Evolutionary conservation across 1,284 basidiomycete genomes (phyloP), one percentile per base, ranked within the genome.

Genomic region (Schizopora paradoxa): DNA sequence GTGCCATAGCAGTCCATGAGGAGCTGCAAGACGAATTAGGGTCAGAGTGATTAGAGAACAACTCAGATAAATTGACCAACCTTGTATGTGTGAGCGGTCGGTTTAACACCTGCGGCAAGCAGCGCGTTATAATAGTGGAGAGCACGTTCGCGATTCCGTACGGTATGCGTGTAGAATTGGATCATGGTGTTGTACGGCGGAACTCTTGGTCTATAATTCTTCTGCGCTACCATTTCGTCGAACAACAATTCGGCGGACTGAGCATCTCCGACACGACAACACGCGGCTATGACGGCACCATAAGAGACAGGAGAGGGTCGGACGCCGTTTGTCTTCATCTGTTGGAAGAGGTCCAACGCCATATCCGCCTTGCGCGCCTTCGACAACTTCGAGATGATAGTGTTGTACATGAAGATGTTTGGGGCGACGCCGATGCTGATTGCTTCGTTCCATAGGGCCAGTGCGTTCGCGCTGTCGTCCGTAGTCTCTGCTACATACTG

Each of bases 171-270:
- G 68, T 91, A 96, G 61, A 95, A 78, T 66, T 99, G 96, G 78
- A 99, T 97, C 94, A 99, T 97, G 29, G 90, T 97, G 68, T 97
- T 99, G 72, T 81, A 91, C 4, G 95, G 95, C 18, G 96, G 95
- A 1, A 96, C 84, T 5, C 93, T 76, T 6, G 94, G 84, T 66
- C 76, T 85, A 74, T 93, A 98, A 55, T 82, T 82, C 22, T 67
- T 73, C 54, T 83, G 75, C 32, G 63, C 54, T 6, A 73, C 64
- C 95, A 99, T 99, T 67, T 95, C 91, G 43, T 72, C 64, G 66
- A 96, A 98, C 41, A 98, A 67, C 10, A 72, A 70, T 61, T 90
- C 88, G 1, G 96, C 96, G 0, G 83, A 82, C 14, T 74, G 69
- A 14, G 82, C 80, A 63, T 99, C 94, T 3, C 96, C 95, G 5